Evolutionary conservation across 805 yeast genomes (phyloP), one percentile per base, ranked within the genome.

Genomic region (Yarrowia sp.): DNA sequence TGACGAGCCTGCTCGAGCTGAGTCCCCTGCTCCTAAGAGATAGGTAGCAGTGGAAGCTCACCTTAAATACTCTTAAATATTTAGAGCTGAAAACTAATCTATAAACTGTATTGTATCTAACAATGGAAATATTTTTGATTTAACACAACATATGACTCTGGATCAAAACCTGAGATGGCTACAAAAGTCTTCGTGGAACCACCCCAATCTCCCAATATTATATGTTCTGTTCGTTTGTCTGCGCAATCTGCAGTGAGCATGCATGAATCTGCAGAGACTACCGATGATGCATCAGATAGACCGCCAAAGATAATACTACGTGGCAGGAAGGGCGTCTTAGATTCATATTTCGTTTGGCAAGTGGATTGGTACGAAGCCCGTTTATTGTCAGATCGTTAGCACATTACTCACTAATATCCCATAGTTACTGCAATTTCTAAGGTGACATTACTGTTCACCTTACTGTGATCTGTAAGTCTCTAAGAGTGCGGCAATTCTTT

Each of bases 11-110:
- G 61, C 61, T 17, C 46, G 61, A 38, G 61, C 61, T 6, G 46
- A 54, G 61, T 36, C 46, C 38, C 61, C 61, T 54, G 61, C 26
- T n/a, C 61, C 61, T 21, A 54, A 54, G 44, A 9, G 61, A 12
- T 52, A 12, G 16, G 26, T n/a, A 22, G 9, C 17, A 11, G 44
- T 4, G 12, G 10, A 33, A 14, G 36, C n/a, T n/a, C n/a, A n/a
- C n/a, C n/a, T n/a, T 33, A 14, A 36, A 36, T 16, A 7, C 17
- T 17, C 6, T 6, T 33, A 33, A 8, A 17, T 9, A n/a, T 16
- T 16, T n/a, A 33, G 17, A n/a, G 14, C 16, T 11, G 16, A 17
- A 14, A 38, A 19, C 16, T 17, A 38, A 19, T 38, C 22, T 19
- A 17, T 19, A 19, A 38, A 38, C 8, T 22, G 19, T 3, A 17